These are phyloP conservation scores for Quercus robur DNA, from an alignment of 306 rosid genomes.

Conservation along the genomic window DNA sequence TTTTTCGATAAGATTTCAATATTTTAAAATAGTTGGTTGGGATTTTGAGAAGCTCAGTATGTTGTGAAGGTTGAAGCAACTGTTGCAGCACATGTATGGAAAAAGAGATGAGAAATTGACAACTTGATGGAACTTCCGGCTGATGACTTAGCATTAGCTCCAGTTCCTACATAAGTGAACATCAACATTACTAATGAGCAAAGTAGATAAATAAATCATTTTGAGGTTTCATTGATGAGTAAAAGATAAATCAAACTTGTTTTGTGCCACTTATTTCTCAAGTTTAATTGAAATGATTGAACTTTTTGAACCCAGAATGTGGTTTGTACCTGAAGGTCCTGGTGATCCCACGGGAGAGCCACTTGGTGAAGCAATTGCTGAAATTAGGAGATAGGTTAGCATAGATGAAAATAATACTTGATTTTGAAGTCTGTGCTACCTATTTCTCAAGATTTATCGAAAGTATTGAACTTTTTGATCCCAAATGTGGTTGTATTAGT, in stretches of 20 bases:
- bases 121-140: slow-evolving; percentile 47
- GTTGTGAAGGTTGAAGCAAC: slow-evolving; percentile 33
- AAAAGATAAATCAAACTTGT: neutral
- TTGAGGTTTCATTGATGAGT: neutral
- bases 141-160: slow-evolving; percentile 61
- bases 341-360: no score
- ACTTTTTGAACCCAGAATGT: neutral
- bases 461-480: no score
- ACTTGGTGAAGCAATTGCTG: neutral
- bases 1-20: no score
- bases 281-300: neutral
- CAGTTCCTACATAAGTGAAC: slow-evolving; percentile 43
- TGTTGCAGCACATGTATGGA: slow-evolving; percentile 44
- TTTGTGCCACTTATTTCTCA: neutral
- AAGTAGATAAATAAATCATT: neutral
- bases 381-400: no score
- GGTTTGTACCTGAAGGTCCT: neutral
- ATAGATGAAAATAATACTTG: no score
- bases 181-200: neutral
- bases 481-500: no score
- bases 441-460: no score
- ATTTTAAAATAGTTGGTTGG: no score
- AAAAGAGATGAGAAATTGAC: slow-evolving; percentile 42
- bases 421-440: no score
- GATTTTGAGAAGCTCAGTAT: slow-evolving; percentile 21